Evolutionary conservation across 2,329 filamentous ascomycete genomes (phyloP), one percentile per base, ranked within the genome.

Genomic region (Colletotrichum limetticola): DNA sequence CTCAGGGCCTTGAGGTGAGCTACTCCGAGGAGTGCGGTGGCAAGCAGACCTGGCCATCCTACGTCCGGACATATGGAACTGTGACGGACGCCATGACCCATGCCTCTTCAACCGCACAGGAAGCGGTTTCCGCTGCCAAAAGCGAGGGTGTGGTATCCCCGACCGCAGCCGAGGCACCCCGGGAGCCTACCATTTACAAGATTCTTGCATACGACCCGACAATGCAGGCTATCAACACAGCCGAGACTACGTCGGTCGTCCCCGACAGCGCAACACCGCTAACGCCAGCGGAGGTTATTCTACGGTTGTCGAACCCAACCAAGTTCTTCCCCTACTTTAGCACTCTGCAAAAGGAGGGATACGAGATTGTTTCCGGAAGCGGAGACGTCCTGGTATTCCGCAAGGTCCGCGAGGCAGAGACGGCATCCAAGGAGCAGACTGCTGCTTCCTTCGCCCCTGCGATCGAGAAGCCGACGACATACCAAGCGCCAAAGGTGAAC

Each of bases 361-460:
- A 91, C 74, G 91, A 93, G 76, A 90, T 93, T 52, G 87, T 91
- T 1, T 90, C 91, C 2, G 91, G 91, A 1, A 85, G 85, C 60
- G 88, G 87, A 6, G 87, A 94, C 74, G 85, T 93, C 5, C 85
- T 94, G 30, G 87, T 94, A 4, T 92, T 94, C 78, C 90, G 90
- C 74, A 91, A 92, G 80, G 86, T 89, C 4, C 84, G 85, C 7
- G 77, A 82, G 3, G 77, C 81, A 30, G 69, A 75, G 11, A 74
- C 74, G 9, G 75, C 77, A 2, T 69, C 69, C 61, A 75, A 64
- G 61, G 22, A 52, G 28, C 65, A 58, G 28, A 26, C 66, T 19
- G 24, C 62, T 26, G 32, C 42, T 12, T 14, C 57, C 28, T 64
- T 61, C 37, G 49, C 56, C 24, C 26, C 61, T 32, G 24, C 57